Base-by-base conservation (phyloP, 257 asterid species). In the Hygrophila difformis region DNA sequence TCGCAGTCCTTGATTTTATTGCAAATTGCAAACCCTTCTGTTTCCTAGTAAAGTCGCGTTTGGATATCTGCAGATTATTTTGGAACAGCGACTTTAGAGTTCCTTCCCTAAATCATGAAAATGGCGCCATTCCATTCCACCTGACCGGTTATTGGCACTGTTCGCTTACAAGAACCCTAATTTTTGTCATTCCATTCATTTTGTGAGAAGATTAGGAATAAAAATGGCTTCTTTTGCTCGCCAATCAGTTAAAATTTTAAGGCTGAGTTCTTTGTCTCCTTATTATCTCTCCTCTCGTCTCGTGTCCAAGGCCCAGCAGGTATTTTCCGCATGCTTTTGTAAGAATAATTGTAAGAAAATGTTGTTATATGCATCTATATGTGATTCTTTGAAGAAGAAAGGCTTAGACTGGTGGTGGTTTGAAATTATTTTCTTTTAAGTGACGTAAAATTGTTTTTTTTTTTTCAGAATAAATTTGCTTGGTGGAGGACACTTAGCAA, bases 401-500 rank as follows among this genome's bases (percentile, higher is more conserved):
- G n/a, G 4, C 14, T 12, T 12, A 12, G 14, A 4, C 16, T 39
- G 44, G n/a, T n/a, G 4, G 4, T 2, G 19, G 10, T 20, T 14
- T 20, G 8, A 12, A n/a, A 41, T 41, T 41, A 5, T 13, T 41
- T 2, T 2, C 5, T 3, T 20, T 15, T 15, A 12, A 6, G 44
- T 41, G 3, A 8, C 4, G 21, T 41, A 41, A 41, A 8, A 8
- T 39, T 39, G 2, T n/a, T 8, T 15, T 39, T 18, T 29, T 52
- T 59, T 62, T 54, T 46, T 15, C 75, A 87, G 95, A 57, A 49
- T 66, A 61, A 59, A 35, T 55, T 55, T 62, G 40, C 53, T 39
- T 61, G 81, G 74, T 60, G 68, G 57, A 72, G 81, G 73, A 55
- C 45, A 39, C 68, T 19, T 50, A 57, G 55, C 37, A 64, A 69